Conservation (phyloP, 495 filamentous ascomycete species). For the Neurospora sp. region DNA sequence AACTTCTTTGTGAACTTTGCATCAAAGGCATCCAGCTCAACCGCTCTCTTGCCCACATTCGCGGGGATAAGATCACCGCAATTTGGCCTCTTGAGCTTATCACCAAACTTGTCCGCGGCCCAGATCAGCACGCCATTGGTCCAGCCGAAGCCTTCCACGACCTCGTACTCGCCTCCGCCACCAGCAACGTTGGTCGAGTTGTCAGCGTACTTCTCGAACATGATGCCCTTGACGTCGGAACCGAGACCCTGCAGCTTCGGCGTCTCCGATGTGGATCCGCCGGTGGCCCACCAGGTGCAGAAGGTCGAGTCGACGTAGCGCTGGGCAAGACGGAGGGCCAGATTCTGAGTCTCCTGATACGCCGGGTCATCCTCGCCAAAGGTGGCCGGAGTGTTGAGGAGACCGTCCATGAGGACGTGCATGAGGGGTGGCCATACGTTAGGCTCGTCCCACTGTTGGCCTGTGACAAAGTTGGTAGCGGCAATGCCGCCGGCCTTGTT, state of each 20-base stretch:
- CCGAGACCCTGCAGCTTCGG: conserved; percentile 32
- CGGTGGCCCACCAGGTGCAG: conserved; percentile 42
- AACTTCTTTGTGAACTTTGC: conserved; percentile 31
- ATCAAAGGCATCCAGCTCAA: conserved; percentile 31
- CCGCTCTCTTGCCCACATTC: conserved; percentile 16
- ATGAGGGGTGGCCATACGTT: conserved; percentile 42
- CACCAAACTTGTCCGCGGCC: conserved; percentile 36
- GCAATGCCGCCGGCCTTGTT: conserved; percentile 32
- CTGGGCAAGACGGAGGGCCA: conserved; percentile 34
- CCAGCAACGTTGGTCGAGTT: conserved; percentile 37
- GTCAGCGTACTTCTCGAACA: conserved; percentile 44
- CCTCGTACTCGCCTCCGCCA: conserved; percentile 40
- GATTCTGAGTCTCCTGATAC: conserved; percentile 28
- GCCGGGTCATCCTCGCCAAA: conserved; percentile 33
- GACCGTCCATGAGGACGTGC: conserved; percentile 38
- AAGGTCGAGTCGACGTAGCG: conserved; percentile 42
- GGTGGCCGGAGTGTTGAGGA: conserved; percentile 36
- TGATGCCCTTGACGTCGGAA: conserved; percentile 27
- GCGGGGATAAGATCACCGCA: conserved; percentile 35
- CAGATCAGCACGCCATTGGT: conserved; percentile 43
- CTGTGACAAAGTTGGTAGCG: conserved; percentile 34
- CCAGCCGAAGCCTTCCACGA: conserved; percentile 45
- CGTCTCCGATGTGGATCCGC: conserved; percentile 32
- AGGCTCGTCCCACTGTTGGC: conserved; percentile 44
- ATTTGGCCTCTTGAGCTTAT: conserved; percentile 29